Conservation (phyloP, 768 basidiomycete genomes). For the Russula foetens region DNA sequence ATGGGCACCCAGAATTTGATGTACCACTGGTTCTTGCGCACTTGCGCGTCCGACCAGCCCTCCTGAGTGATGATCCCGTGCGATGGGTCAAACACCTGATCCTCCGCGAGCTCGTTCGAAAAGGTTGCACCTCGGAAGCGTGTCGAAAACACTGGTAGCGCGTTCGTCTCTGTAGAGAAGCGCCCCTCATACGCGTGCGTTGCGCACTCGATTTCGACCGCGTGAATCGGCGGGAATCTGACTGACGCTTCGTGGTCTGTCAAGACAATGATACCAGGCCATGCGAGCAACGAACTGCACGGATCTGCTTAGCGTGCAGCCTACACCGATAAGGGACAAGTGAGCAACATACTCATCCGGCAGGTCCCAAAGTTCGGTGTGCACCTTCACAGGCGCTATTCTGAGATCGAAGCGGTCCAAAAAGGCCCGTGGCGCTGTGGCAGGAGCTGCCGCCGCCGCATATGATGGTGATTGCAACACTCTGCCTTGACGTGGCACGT, state of each 20-base stretch:
- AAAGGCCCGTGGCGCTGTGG: background rate
- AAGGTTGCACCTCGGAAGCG: conserved; percentile 3
- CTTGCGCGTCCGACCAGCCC: conserved; percentile 13
- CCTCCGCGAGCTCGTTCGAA: background rate
- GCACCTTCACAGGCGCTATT: conserved; percentile 10
- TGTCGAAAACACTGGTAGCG: conserved; percentile 13
- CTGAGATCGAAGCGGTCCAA: conserved; percentile 18
- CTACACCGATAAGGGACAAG: background rate
- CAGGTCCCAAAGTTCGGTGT: conserved; percentile 19
- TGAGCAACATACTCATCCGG: conserved; percentile 14
- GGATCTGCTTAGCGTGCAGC: background rate
- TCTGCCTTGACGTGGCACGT: background rate
- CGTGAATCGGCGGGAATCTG: conserved; percentile 5
- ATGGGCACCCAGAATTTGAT: conserved; percentile 20
- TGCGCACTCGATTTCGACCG: conserved; percentile 11
- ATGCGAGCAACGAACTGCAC: conserved; percentile 7
- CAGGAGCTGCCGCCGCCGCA: background rate
- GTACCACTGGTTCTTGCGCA: conserved; percentile 17
- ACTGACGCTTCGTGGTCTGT: conserved; percentile 10
- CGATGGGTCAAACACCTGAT: conserved; percentile 1
- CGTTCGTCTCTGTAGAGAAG: conserved; percentile 18
- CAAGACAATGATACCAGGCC: conserved; percentile 17
- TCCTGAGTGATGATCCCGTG: conserved; percentile 18
- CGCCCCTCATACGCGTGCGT: conserved; percentile 20
- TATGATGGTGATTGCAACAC: conserved; percentile 3